phyloP scores from a whole-genome alignment of 768 basidiomycete species.

The Infundibulicybe gibba region DNA sequence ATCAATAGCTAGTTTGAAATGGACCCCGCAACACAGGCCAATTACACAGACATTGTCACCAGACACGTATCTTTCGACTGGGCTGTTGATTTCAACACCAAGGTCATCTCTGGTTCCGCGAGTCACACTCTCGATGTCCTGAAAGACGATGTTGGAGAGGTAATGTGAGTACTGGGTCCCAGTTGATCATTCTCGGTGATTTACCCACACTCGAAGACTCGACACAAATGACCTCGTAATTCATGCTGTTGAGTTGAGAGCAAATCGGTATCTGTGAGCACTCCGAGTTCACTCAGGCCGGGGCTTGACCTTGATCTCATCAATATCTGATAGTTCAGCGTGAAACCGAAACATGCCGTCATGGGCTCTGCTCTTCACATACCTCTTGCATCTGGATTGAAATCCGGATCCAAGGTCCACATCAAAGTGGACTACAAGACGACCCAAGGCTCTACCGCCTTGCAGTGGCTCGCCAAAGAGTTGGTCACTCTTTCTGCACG shows the following conservation, averaged over 20 bases:
- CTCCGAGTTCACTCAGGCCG: background rate
- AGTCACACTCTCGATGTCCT: conserved; percentile 57
- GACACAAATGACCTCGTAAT: conserved; percentile 76
- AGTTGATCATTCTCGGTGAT: background rate
- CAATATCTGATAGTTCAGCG: conserved; percentile 37
- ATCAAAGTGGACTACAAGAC: conserved; percentile 69
- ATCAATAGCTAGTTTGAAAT: too few species aligned
- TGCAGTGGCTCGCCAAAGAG: conserved; percentile 89
- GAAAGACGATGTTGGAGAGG: conserved; percentile 48
- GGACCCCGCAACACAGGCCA: conserved; percentile 79
- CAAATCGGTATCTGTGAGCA: conserved; percentile 38
- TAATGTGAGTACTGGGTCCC: conserved; percentile 43
- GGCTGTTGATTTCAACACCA: conserved; percentile 66
- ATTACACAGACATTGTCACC: conserved; percentile 66
- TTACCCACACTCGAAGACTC: conserved; percentile 30
- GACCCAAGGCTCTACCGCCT: conserved; percentile 66
- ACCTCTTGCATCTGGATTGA: conserved; percentile 39
- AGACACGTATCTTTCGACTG: conserved; percentile 73
- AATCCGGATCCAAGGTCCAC: conserved; percentile 41
- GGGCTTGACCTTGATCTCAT: background rate
- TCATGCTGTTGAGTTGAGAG: conserved; percentile 50
- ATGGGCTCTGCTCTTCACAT: conserved; percentile 79
- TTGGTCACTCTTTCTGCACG: conserved; percentile 24
- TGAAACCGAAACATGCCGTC: conserved; percentile 58
- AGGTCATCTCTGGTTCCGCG: conserved; percentile 61